Base-by-base conservation (phyloP, 2,329 filamentous ascomycete genomes). In the Chaetomium strumarium region DNA sequence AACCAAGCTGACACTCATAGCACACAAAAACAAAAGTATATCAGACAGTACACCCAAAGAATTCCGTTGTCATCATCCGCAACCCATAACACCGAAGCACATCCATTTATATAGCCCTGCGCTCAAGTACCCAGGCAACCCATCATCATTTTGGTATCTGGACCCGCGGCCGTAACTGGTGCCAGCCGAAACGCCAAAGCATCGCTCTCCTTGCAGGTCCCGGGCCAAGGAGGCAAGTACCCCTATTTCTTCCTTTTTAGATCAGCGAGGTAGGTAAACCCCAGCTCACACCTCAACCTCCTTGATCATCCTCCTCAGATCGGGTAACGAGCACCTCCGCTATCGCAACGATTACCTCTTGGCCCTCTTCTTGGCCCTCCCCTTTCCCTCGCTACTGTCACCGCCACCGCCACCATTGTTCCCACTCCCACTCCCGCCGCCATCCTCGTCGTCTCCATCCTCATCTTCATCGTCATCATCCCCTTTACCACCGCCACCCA, bases 391-490 rank as follows among this genome's bases (percentile, higher is more conserved):
- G 19, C 49, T 55, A 37, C 72, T 73, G 34, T 70, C 73, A 16
- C 74, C 33, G 13, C 44, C 34, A 34, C 29, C 42, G 34, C 46
- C 74, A 4, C 72, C 73, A 14, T 72, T 73, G 36, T 70, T 72
- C n/a, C 74, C 72, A 10, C 71, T 20, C 1, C 17, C 43, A 10
- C 24, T 47, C 17, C 50, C 43, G 2, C 49, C 52, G 8, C 14
- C 55, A 4, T 58, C 59, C 11, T 42, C 51, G 8, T 40, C 37
- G 2, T 52, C 53, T 1, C 55, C 55, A 2, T 57, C 68, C 10
- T 72, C 70, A 3, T 71, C 70, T 2, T 74, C 72, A 3, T 72
- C 74, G 16, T 75, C 74, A 3, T 72, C 73, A 13, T 72, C 73
- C 37, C 70, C 72, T n/a, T 74, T 72, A 11, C 72, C 71, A 13